Evolutionary conservation across 2,329 filamentous ascomycete genomes (phyloP).

Genomic region (Cladophialophora chaetospira): DNA sequence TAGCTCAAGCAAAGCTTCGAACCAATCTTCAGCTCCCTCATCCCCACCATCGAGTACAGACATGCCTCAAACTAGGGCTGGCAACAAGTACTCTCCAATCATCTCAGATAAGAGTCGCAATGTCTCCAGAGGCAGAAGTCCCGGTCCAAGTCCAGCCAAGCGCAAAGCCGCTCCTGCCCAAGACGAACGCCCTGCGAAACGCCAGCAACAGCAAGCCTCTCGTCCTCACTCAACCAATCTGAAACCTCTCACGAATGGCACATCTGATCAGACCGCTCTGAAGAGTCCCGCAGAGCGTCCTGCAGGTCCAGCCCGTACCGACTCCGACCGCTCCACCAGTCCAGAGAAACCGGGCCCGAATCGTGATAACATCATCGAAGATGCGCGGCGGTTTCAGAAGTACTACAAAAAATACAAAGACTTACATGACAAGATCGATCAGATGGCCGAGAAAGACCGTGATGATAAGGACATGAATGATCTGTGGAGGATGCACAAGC

Average conservation of each 20-base stretch:
- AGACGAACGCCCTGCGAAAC: slow-evolving; percentile 36
- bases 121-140: slow-evolving; percentile 20
- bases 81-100: slow-evolving; percentile 37
- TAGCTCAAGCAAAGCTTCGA: slow-evolving; percentile 41
- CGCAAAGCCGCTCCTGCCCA: slow-evolving; percentile 42
- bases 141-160: slow-evolving; percentile 42
- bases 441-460: slow-evolving; percentile 46
- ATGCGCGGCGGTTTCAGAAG: slow-evolving; percentile 56
- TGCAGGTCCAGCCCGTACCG: slow-evolving; percentile 12
- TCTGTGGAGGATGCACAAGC: slow-evolving; percentile 46
- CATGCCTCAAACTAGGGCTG: slow-evolving; percentile 34
- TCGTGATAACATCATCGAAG: slow-evolving; percentile 37
- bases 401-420: slow-evolving; percentile 61
- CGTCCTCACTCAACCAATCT: slow-evolving; percentile 30
- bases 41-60: slow-evolving; percentile 43
- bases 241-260: slow-evolving; percentile 25
- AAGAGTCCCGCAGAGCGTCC: slow-evolving; percentile 20
- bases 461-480: slow-evolving; percentile 51
- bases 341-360: slow-evolving; percentile 43
- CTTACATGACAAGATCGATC: slow-evolving; percentile 53
- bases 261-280: slow-evolving; percentile 3
- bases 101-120: slow-evolving; percentile 26
- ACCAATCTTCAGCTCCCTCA: slow-evolving; percentile 48
- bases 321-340: slow-evolving; percentile 28
- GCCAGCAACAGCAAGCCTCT: slow-evolving; percentile 32